Percentiles rank a stretch among this genome's conserved stretches.
Conservation (phyloP, 805 yeast genomes). For the Saccharomycopsis schoenii region DNA sequence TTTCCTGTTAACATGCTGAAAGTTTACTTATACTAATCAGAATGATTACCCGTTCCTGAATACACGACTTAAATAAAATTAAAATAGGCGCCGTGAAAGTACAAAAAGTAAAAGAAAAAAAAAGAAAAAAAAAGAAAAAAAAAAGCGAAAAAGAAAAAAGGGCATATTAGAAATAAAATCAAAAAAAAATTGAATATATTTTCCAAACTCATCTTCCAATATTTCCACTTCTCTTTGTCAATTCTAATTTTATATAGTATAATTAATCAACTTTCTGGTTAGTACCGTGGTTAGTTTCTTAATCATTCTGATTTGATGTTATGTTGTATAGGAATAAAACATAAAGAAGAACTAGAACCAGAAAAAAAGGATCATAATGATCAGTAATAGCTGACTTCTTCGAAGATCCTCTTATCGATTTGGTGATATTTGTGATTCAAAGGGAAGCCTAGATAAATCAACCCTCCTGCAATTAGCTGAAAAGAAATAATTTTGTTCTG, state of each 20-base stretch:
- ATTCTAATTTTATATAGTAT: no score
- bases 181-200: neutral
- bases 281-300: neutral
- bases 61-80: no score
- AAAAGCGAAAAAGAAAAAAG: no score
- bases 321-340: neutral
- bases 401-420: slow-evolving; percentile 37
- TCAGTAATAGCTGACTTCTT: slow-evolving; percentile 29
- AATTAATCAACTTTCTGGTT: no score
- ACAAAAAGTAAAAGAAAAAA: no score
- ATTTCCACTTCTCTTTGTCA: neutral
- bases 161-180: no score
- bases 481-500: neutral
- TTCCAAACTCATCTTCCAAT: neutral
- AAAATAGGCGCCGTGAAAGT: neutral
- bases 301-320: neutral
- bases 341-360: neutral
- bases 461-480: neutral
- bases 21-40: no score
- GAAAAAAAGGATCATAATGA: neutral
- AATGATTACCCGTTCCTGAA: neutral
- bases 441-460: slow-evolving; percentile 35
- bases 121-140: neutral
- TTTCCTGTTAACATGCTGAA: no score
- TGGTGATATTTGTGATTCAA: slow-evolving; percentile 37